Base-by-base conservation (phyloP, 805 yeast species). In the Sungouiella blattae region DNA sequence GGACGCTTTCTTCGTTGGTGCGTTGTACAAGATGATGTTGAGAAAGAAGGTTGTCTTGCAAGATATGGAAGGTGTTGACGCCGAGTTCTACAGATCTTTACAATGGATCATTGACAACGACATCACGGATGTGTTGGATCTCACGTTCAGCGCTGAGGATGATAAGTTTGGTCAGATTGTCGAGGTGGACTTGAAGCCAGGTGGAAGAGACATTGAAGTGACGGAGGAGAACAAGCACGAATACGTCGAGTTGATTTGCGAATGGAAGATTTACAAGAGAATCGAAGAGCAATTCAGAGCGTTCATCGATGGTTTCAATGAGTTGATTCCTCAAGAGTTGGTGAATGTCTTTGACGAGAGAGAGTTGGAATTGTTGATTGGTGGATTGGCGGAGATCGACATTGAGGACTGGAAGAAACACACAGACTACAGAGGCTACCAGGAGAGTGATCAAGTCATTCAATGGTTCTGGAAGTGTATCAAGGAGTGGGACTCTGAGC, bases 401-500 rank as follows among this genome's bases (percentile, higher is more conserved):
- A 85, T 91, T 39, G 97, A 89, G 47, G 99, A 93, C 69, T 93
- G 99, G 99, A 93, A 88, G 68, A 89, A 87, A 60, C 97, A 93
- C 62, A 93, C 99, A 14, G 99, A 93, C 63, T 93, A 93, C 67
- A 80, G 98, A 68, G 98, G 98, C 4, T 93, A 91, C 64, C 91
- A 88, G 59, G 98, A 93, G 65, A 79, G 79, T 46, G 98, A 93
- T 64, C 95, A 88, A 66, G 96, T 88, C 33, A 81, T 93, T 49
- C 95, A 91, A 69, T 93, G 98, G 98, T 93, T 93, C 77, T 93
- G 98, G 98, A 80, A 79, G 62, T 84, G 94, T 65, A 80, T 93
- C 50, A 71, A 81, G 34, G 86, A 82, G 57, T 89, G 97, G 97
- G 98, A 93, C 59, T 77, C 88, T 37, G 98, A 93, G 62, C 97